Conservation (phyloP, 2,329 filamentous ascomycete genomes). For the Seiridium unicorne region DNA sequence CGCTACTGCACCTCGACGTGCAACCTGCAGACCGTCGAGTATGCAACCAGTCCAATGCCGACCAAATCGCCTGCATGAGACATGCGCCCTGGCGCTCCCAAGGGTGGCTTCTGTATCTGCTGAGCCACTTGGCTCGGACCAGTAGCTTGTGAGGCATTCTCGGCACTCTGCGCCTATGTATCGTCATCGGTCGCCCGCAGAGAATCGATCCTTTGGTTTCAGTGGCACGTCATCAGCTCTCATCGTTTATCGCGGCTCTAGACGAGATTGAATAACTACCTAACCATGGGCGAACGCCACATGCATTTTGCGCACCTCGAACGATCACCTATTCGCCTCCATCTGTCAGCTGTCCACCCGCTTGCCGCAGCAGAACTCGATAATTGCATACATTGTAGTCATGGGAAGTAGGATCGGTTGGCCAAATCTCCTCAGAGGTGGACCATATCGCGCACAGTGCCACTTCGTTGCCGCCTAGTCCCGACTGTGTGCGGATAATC, state of each 20-base stretch:
- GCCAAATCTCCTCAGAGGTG: too few species aligned
- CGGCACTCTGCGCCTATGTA: neutral
- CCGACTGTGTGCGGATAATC: too few species aligned
- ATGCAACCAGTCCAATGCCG: neutral
- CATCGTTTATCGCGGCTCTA: constrained; percentile 8
- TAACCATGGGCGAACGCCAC: too few species aligned
- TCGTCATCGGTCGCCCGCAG: constrained; percentile 12
- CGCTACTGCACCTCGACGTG: constrained; percentile 23
- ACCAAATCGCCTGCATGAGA: neutral
- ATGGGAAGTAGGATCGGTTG: too few species aligned
- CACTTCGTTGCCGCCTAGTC: too few species aligned
- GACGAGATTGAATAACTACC: too few species aligned
- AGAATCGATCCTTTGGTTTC: neutral
- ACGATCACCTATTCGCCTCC: too few species aligned
- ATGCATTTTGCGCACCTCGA: too few species aligned
- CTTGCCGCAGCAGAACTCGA: too few species aligned
- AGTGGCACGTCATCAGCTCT: constrained; percentile 6
- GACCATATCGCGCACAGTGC: too few species aligned
- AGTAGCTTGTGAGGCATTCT: constrained; percentile 4
- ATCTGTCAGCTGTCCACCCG: too few species aligned
- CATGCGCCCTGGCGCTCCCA: constrained; percentile 8
- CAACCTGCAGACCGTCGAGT: neutral
- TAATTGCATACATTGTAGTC: too few species aligned
- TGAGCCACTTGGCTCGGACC: constrained; percentile 19
- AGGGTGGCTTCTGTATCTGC: constrained; percentile 21